Evolutionary conservation across 2,329 filamentous ascomycete species (phyloP), one percentile per base, ranked within the genome.

Genomic region (Exophiala viscosa): DNA sequence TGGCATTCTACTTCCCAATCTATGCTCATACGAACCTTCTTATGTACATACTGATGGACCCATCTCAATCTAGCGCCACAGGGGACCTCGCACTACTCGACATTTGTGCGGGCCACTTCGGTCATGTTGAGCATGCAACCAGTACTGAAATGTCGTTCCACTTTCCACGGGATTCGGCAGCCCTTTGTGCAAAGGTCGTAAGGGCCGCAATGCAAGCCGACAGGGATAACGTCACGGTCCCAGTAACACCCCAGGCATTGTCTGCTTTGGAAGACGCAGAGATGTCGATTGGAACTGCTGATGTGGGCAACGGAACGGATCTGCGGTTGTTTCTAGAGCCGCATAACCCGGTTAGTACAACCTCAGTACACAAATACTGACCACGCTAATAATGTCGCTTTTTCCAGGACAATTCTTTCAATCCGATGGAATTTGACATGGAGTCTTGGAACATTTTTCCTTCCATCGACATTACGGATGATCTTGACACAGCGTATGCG

Each of bases 1-100:
- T 49, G 32, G 36, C 38, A 7, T 49, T 49, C 13, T 49, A 41
- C 23, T 49, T 43, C 17, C 47, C 47, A 9, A 49, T 49, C 13
- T 49, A 49, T 31, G 47, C 47, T 14, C 47, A 49, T 31, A 32
- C 39, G 13, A 49, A 42, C 14, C 39, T 49, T 3, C 18, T 49
- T 11, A 28, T 49, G 9, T 43, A 43, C 28, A 34, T 43, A 13
- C 31, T 49, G 38, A 41, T 20, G 39, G 14, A 49, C 38, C 47
- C 47, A 11, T 33, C 36, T 8, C 13, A 6, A 3, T 8, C 20
- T 9, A 42, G 23, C 2, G 28, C 39, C 6, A 20, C 13, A 23
- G 39, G 11, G 3, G 47, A 49, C 28, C 28, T 49, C 3, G 36
- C 36, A 32, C n/a, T 49, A 3, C 47, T 49, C 10, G 47, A 49